Base-by-base conservation (phyloP, 2,329 filamentous ascomycete genomes). In the Monosporascus sp. region DNA sequence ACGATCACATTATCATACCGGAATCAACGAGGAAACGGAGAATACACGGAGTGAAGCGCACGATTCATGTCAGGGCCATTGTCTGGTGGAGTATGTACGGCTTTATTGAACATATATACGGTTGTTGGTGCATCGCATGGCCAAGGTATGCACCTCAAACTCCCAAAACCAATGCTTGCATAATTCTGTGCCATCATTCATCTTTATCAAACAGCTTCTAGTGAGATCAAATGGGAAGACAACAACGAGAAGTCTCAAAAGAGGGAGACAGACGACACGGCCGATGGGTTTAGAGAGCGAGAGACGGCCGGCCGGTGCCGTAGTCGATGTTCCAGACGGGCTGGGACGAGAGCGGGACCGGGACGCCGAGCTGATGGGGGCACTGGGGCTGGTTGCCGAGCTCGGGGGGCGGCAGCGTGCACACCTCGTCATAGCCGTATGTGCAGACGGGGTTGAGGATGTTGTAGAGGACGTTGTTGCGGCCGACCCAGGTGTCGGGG, bases 381-480 rank as follows among this genome's bases (percentile, higher is more conserved):
- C 77, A 80, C 2, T 62, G 63, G 1, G 76, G 66, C 63, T 79
- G 76, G 60, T 79, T 79, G 48, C 65, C 63, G 37, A 64, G 64
- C 14, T 54, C 58, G 0, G 71, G 72, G 65, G 71, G 74, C 51
- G 77, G 69, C 25, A 79, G 62, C 2, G 65, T 62, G 65, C 78
- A 80, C 42, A 57, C 56, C 65, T 81, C 77, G 54, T 80, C 71
- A 48, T 66, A 62, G 18, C 77, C 78, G 22, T 71, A 57, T 1
- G 72, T 72, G 60, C 78, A 80, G 31, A 76, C 62, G 1, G 74
- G 56, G 57, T 81, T 79, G 52, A 70, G 65, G 46, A 81, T 77
- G 62, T 83, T 82, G 64, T 73, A 79, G 15, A 79, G 63, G 1
- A 70, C 68, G 60, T 76, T 71, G 62, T 82, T 75, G 4, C 72